A percentile compares a stretch with the other conserved stretches of the same genome.
Conservation (phyloP, 148 eudicot species). For the Rhododendron ferrugineum region DNA sequence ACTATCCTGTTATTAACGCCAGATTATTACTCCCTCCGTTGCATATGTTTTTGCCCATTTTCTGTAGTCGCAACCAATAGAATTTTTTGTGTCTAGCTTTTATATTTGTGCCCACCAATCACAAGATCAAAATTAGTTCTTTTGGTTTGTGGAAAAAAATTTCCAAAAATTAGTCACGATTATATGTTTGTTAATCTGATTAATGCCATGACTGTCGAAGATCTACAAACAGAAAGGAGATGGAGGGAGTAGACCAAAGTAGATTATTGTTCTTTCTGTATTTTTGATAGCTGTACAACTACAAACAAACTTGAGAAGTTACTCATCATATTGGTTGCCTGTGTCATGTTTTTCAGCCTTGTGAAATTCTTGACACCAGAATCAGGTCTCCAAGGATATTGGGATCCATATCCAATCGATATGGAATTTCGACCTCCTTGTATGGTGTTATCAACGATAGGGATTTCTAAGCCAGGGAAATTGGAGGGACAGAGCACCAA, state of each 20-base stretch:
- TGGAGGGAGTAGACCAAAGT: neutral
- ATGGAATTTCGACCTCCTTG: constrained; percentile 97
- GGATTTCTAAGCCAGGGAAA: constrained; percentile 94
- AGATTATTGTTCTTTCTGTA: neutral
- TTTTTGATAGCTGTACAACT: neutral
- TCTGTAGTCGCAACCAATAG: neutral
- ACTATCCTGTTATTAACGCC: neutral
- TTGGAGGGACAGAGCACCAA: constrained; percentile 77
- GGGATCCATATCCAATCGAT: constrained; percentile 98
- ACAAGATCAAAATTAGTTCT: neutral
- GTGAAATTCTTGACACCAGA: constrained; percentile 92
- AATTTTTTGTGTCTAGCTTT: neutral
- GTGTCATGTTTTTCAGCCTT: constrained; percentile 44
- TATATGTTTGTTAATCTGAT: neutral
- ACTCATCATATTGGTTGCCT: neutral
- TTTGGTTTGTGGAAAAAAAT: neutral
- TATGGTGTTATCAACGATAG: constrained; percentile 94
- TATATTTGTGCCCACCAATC: neutral
- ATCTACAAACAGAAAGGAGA: neutral
- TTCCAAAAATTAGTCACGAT: neutral
- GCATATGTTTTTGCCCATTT: neutral
- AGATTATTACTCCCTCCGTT: neutral
- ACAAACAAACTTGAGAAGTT: neutral
- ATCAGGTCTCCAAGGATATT: constrained; percentile 84
- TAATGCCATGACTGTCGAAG: neutral